A percentile compares a stretch with the other conserved stretches of the same genome.
These are phyloP conservation scores for Melanomma pulvis-pyrius DNA, from an alignment of 495 filamentous ascomycete species.

Conservation along the genomic window DNA sequence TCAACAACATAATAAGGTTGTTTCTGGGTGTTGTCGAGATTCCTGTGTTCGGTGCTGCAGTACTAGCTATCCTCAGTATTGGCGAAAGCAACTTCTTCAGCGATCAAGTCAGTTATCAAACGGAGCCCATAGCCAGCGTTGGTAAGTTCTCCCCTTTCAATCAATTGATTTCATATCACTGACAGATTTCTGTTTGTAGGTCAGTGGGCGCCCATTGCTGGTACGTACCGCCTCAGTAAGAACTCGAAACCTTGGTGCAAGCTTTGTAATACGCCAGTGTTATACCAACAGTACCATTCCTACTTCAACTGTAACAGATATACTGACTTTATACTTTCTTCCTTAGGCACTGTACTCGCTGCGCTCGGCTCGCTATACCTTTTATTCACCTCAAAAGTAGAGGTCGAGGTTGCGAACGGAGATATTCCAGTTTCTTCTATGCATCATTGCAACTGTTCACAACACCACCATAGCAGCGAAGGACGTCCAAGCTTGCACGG, in stretches of 20 bases:
- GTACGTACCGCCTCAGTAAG: too few relatives aligned
- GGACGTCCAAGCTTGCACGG: background rate
- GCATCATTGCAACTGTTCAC: background rate
- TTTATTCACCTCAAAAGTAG: background rate
- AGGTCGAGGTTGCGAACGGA: background rate
- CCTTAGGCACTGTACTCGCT: too few relatives aligned
- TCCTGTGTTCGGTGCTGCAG: conserved; percentile 57
- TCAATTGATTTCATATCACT: conserved; percentile 11
- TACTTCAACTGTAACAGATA: too few relatives aligned
- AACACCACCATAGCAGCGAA: background rate
- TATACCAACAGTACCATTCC: too few relatives aligned
- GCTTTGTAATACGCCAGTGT: too few relatives aligned
- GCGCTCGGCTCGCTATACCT: conserved; percentile 50
- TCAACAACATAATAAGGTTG: conserved; percentile 50
- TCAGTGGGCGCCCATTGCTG: conserved; percentile 62
- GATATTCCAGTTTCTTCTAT: background rate
- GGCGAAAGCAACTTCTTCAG: conserved; percentile 65
- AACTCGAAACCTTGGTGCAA: too few relatives aligned
- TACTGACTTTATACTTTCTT: too few relatives aligned
- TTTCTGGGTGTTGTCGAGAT: conserved; percentile 56
- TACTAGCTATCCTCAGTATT: conserved; percentile 57
- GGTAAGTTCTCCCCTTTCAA: conserved; percentile 54
- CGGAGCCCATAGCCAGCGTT: conserved; percentile 58
- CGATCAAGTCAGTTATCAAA: conserved; percentile 53
- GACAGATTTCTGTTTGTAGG: conserved; percentile 37